Percentiles rank a stretch among this genome's conserved stretches.
These are phyloP conservation scores for Sclerotinia borealis DNA, from an alignment of 2,329 filamentous ascomycete genomes.

Conservation along the genomic window DNA sequence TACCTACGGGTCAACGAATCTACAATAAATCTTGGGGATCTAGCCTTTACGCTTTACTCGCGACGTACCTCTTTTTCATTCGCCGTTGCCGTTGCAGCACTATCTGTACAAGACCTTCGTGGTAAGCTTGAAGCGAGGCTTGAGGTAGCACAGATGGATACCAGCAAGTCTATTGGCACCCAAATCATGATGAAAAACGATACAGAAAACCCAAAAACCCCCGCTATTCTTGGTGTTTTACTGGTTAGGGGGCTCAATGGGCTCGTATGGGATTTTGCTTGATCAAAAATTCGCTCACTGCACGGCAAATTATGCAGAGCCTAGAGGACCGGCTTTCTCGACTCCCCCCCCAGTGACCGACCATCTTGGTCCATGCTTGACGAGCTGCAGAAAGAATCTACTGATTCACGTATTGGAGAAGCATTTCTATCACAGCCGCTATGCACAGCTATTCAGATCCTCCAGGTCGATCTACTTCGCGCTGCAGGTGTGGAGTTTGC, in stretches of 20 bases:
- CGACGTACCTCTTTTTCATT: constrained; percentile 1
- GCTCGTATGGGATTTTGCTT: constrained; percentile 15
- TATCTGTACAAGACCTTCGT: not conserved
- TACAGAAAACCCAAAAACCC: not conserved
- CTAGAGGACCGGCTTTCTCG: constrained; percentile 7
- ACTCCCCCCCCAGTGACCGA: constrained; percentile 9
- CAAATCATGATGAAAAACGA: not conserved
- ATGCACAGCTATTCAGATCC: constrained; percentile 43
- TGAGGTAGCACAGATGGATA: not conserved
- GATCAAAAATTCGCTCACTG: constrained; percentile 25
- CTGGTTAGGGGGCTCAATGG: constrained; percentile 20
- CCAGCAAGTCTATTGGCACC: not conserved
- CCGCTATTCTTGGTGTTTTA: constrained; percentile 16
- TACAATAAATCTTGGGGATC: constrained; percentile 8
- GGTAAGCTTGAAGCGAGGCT: not conserved
- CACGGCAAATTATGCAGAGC: not conserved
- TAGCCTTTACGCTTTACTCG: constrained; percentile 12
- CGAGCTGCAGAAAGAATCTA: constrained; percentile 32
- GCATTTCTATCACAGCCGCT: constrained; percentile 32
- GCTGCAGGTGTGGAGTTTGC: constrained; percentile 36
- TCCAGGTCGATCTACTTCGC: constrained; percentile 38
- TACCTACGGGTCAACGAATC: constrained; percentile 3
- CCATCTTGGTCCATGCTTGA: constrained; percentile 22
- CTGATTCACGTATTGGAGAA: constrained; percentile 32
- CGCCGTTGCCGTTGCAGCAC: not conserved